Evolutionary conservation across 129 eudicot genomes (phyloP), one percentile per base, ranked within the genome.

Genomic region (Tanacetum coccineum): DNA sequence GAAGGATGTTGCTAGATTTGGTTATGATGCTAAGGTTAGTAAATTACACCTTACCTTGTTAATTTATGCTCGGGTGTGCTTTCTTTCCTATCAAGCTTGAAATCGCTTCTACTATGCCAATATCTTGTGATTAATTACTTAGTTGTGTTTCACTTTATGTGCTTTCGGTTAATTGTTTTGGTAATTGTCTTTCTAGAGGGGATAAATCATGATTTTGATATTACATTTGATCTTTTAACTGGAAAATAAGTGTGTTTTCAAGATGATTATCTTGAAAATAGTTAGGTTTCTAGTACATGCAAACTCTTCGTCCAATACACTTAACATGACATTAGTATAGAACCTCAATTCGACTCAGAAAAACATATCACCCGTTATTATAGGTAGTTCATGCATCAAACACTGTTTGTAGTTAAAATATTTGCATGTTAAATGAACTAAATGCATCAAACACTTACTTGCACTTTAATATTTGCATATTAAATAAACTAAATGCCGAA

Each of bases 11-110:
- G 69, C 62, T 66, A 91, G 98, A 30, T 93, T 62, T 66, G 84
- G 67, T 45, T 93, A 86, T 67, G 84, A 91, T 76, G 97, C 97
- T 46, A 72, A 80, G 71, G 97, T 90, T 74, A 84, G 80, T 56
- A 44, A 10, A 64, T 15, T 13, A 32, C 67, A 45, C 17, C 66
- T 62, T 28, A 54, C 67, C 42, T 21, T 53, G 20, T 51, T 56
- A 4, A 5, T 22, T 69, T 47, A 22, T 70, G 21, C 40, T 62
- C 10, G 13, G 69, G 18, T 12, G 57, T 55, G 6, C 12, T 68
- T 70, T 19, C 25, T 18, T 7, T 32, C 49, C 68, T 26, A 19
- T 21, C 13, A 20, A 11, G 44, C 39, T 4, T 53, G 3, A 36
- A 19, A 3, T 21, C 1, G 20, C 17, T 6, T 15, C 5, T 1